Evolutionary conservation across 73 alveolate genomes (phyloP).

Genomic region (Halteria grandinella): DNA sequence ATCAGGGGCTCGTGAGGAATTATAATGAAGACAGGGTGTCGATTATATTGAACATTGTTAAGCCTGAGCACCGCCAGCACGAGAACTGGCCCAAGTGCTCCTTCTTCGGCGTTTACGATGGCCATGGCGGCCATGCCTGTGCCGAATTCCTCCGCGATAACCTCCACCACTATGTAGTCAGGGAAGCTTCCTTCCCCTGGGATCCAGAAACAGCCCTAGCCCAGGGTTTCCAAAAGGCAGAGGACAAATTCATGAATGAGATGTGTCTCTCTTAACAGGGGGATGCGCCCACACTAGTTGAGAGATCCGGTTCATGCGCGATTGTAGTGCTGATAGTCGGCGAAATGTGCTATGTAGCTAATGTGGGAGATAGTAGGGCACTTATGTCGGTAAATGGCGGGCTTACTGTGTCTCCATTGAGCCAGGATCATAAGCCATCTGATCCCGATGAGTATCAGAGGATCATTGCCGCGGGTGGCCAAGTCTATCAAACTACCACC

Average conservation of each 20-base stretch:
- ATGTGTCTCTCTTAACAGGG: slow-evolving; percentile 37
- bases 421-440: slow-evolving; percentile 92
- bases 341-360: slow-evolving; percentile 89
- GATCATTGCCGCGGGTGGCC: slow-evolving; percentile 86
- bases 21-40: slow-evolving; percentile 92
- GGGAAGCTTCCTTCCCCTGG: slow-evolving; percentile 73
- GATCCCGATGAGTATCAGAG: slow-evolving; percentile 81
- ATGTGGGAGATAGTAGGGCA: slow-evolving; percentile 98
- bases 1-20: slow-evolving; percentile 88
- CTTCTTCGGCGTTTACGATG: slow-evolving; percentile 83
- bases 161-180: slow-evolving; percentile 66
- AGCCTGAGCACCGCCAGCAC: slow-evolving; percentile 69
- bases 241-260: slow-evolving; percentile 60
- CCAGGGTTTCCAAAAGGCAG: slow-evolving; percentile 66
- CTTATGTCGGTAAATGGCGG: slow-evolving; percentile 84
- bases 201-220: slow-evolving; percentile 70
- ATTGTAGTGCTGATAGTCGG: slow-evolving; percentile 71
- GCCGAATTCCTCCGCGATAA: slow-evolving; percentile 81
- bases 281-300: slow-evolving; percentile 30
- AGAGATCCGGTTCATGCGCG: slow-evolving; percentile 72
- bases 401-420: slow-evolving; percentile 58
- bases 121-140: slow-evolving; percentile 89
- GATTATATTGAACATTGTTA: slow-evolving; percentile 80
- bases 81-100: slow-evolving; percentile 83
- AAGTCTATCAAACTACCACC: slow-evolving; percentile 63